Conservation (phyloP, 2,329 filamentous ascomycete species). For the Clonostachys rhizophaga region DNA sequence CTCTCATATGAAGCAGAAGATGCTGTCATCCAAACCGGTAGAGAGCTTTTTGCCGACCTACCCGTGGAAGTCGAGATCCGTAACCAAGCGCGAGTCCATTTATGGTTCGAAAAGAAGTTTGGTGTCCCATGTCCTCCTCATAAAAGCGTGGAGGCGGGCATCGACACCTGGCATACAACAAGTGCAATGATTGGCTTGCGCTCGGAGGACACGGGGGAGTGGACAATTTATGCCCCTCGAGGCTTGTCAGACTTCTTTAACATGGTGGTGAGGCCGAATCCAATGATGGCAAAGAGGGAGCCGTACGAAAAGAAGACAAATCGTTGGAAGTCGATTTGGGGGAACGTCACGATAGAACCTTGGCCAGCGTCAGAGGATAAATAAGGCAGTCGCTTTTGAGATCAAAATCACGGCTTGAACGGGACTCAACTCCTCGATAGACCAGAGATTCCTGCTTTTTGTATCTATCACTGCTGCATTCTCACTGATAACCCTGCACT, state of each 20-base stretch:
- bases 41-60: conserved; percentile 19
- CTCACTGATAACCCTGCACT: too few species aligned
- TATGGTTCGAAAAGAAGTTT: conserved; percentile 26
- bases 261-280: conserved; percentile 23
- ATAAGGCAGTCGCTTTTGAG: too few species aligned
- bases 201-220: conserved; percentile 9
- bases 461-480: too few species aligned
- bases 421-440: too few species aligned
- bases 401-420: too few species aligned
- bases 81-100: conserved; percentile 29
- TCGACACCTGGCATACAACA: conserved; percentile 25
- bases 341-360: conserved; percentile 14
- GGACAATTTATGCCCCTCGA: conserved; percentile 24
- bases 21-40: conserved; percentile 18
- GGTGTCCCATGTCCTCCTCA: conserved; percentile 20
- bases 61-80: conserved; percentile 25
- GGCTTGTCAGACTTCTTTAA: conserved; percentile 27
- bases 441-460: too few species aligned
- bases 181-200: conserved; percentile 24
- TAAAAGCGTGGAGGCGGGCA: conserved; percentile 20
- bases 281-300: conserved; percentile 14
- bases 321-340: conserved; percentile 22
- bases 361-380: conserved; percentile 8
- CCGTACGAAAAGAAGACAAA: conserved; percentile 20
- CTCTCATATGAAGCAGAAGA: conserved; percentile 29